These are phyloP conservation scores for Spraguea lophii DNA, from an alignment of 371 early-diverging fungal genomes.

Conservation along the genomic window DNA sequence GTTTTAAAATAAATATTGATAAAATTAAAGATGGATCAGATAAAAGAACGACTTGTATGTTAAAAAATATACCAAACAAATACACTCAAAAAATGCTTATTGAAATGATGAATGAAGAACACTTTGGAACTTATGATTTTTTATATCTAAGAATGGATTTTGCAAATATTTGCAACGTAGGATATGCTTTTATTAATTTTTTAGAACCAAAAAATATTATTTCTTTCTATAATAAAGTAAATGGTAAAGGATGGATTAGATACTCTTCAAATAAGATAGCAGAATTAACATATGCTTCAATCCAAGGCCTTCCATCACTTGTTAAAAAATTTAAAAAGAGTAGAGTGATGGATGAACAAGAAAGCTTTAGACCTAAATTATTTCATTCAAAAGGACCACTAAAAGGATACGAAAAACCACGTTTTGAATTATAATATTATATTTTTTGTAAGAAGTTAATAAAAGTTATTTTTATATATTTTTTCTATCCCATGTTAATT, in stretches of 20 bases:
- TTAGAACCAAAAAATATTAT: slow-evolving; percentile 50
- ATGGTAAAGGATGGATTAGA: slow-evolving; percentile 59
- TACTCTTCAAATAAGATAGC: slow-evolving; percentile 69
- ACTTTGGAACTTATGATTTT: slow-evolving; percentile 57
- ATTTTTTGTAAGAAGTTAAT: background rate
- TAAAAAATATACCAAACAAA: slow-evolving; percentile 70
- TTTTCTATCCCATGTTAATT: too few relatives aligned
- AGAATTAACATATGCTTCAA: slow-evolving; percentile 60
- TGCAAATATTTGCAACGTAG: slow-evolving; percentile 59
- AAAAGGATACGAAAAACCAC: slow-evolving; percentile 15
- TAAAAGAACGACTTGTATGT: slow-evolving; percentile 62
- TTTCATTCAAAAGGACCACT: slow-evolving; percentile 27
- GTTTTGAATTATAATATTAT: background rate
- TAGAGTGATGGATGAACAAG: slow-evolving; percentile 29
- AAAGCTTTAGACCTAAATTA: slow-evolving; percentile 30
- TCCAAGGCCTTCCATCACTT: slow-evolving; percentile 59
- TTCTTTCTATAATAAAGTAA: slow-evolving; percentile 53
- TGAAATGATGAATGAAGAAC: slow-evolving; percentile 56
- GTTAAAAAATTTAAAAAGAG: slow-evolving; percentile 65
- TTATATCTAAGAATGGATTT: slow-evolving; percentile 71
- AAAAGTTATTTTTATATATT: too few relatives aligned
- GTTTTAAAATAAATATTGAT: slow-evolving; percentile 5
- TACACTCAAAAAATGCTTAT: slow-evolving; percentile 59
- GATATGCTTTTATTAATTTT: slow-evolving; percentile 72
- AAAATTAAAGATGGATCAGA: slow-evolving; percentile 47